phyloP scores from a whole-genome alignment of 2,329 filamentous ascomycete genomes.

The Cordyceps fumosorosea region DNA sequence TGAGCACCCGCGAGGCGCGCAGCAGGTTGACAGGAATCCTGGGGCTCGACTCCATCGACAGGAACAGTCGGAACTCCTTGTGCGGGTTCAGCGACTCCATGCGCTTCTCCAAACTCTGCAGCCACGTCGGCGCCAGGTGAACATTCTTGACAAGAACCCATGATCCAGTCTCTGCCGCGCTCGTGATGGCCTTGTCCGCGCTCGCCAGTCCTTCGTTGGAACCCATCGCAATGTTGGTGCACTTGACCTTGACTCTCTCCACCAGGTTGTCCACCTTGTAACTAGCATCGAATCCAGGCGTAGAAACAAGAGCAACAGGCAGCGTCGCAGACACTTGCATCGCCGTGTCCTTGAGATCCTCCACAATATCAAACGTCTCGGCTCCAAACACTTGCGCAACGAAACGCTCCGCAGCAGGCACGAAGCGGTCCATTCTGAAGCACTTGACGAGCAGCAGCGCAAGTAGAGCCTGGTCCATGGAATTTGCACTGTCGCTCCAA shows the following conservation, averaged over 20 bases:
- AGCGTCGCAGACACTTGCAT: constrained; percentile 75
- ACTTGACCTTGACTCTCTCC: constrained; percentile 71
- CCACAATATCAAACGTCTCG: constrained; percentile 73
- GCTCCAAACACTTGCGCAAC: constrained; percentile 78
- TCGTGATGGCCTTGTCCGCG: constrained; percentile 91
- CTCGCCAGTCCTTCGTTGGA: constrained; percentile 89
- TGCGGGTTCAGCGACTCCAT: constrained; percentile 94
- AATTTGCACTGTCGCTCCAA: constrained; percentile 58
- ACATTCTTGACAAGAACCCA: constrained; percentile 99
- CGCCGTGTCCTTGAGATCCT: constrained; percentile 80
- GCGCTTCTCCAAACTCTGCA: constrained; percentile 94
- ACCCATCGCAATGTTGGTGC: constrained; percentile 98
- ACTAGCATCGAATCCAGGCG: constrained; percentile 92
- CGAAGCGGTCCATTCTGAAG: constrained; percentile 90
- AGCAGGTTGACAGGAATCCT: constrained; percentile 97
- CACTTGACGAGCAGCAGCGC: constrained; percentile 89
- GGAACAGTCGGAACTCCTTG: constrained; percentile 85
- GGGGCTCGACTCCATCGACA: constrained; percentile 95
- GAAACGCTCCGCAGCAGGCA: constrained; percentile 88
- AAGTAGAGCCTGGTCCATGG: constrained; percentile 69
- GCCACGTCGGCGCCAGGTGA: constrained; percentile 89
- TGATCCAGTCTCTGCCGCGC: constrained; percentile 81
- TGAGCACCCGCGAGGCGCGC: constrained; percentile 85
- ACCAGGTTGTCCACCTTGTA: constrained; percentile 98
- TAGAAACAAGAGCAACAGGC: constrained; percentile 88